Conservation (phyloP, 1,284 basidiomycete species). For the Moesziomyces sp. region DNA sequence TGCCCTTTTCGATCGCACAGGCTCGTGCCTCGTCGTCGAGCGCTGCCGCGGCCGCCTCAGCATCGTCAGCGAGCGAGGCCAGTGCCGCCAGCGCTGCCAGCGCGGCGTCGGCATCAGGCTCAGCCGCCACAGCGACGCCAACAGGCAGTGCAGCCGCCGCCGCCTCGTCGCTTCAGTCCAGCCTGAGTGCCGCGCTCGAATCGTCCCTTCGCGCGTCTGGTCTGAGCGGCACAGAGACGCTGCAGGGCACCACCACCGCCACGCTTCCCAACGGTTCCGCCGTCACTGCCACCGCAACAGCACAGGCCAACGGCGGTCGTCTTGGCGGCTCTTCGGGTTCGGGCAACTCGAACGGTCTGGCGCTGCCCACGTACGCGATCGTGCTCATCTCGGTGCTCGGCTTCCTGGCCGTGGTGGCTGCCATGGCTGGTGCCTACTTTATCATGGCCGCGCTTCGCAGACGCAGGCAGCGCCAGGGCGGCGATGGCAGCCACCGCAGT, state of each 20-base stretch:
- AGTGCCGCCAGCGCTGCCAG: constrained; percentile 17
- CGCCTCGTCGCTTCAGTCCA: constrained; percentile 48
- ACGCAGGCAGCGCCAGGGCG: constrained; percentile 29
- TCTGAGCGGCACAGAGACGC: constrained; percentile 57
- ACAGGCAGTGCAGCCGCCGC: constrained; percentile 21
- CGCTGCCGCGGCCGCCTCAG: constrained; percentile 34
- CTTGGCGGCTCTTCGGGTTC: constrained; percentile 21
- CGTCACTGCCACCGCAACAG: constrained; percentile 58
- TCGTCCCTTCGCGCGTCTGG: constrained; percentile 47
- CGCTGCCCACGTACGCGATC: constrained; percentile 56
- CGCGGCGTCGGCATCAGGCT: constrained; percentile 21
- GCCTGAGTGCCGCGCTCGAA: constrained; percentile 45
- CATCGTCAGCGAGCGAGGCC: constrained; percentile 12
- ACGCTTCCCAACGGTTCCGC: constrained; percentile 55
- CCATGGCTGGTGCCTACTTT: constrained; percentile 50
- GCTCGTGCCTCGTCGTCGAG: constrained; percentile 26
- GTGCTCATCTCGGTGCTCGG: constrained; percentile 61
- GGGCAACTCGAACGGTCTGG: constrained; percentile 34
- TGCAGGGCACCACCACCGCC: constrained; percentile 50
- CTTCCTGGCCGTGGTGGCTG: constrained; percentile 53
- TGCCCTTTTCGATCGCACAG: constrained; percentile 46
- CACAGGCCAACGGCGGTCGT: constrained; percentile 52
- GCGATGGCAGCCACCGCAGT: constrained; percentile 36
- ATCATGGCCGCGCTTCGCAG: constrained; percentile 50
- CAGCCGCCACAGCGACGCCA: constrained; percentile 16